Evolutionary conservation across 305 asterid genomes (phyloP).

Genomic region (Petunia hybrid): DNA sequence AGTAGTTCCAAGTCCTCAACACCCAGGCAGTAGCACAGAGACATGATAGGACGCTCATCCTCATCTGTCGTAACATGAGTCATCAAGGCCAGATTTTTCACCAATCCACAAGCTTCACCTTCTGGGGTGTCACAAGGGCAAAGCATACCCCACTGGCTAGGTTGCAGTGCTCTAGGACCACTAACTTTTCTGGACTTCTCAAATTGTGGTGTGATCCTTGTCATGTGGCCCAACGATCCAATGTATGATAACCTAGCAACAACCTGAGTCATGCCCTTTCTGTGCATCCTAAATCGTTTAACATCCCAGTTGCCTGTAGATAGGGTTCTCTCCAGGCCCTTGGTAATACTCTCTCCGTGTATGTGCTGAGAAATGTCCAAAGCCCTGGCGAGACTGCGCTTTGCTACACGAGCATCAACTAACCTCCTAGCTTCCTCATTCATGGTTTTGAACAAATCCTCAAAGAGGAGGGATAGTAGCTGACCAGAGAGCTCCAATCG

Average conservation of each 20-base stretch:
- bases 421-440: conserved; percentile 64
- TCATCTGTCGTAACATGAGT: conserved; percentile 99
- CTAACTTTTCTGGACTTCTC: conserved; percentile 98
- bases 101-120: conserved; percentile 99
- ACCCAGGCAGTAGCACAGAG: conserved; percentile 88
- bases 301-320: conserved; percentile 97
- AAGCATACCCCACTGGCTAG: conserved; percentile 99
- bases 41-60: conserved; percentile 79
- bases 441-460: conserved; percentile 94
- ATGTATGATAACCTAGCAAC: conserved; percentile 79
- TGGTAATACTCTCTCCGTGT: conserved; percentile 56
- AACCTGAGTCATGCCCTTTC: conserved; percentile 99
- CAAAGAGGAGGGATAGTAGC: conserved; percentile 83
- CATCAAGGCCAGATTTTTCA: conserved; percentile 96
- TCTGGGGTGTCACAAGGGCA: conserved; percentile 99
- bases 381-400: conserved; percentile 55
- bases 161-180: conserved; percentile 98
- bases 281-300: conserved; percentile 85
- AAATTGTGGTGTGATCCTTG: conserved; percentile 88
- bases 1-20: conserved; percentile 83
- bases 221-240: conserved; percentile 85
- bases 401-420: conserved; percentile 52
- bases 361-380: conserved; percentile 72
- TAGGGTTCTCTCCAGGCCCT: conserved; percentile 82
- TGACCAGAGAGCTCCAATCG: conserved; percentile 96